phyloP scores from a whole-genome alignment of 306 rosid genomes.

The Astragalus glycyphyllos region DNA sequence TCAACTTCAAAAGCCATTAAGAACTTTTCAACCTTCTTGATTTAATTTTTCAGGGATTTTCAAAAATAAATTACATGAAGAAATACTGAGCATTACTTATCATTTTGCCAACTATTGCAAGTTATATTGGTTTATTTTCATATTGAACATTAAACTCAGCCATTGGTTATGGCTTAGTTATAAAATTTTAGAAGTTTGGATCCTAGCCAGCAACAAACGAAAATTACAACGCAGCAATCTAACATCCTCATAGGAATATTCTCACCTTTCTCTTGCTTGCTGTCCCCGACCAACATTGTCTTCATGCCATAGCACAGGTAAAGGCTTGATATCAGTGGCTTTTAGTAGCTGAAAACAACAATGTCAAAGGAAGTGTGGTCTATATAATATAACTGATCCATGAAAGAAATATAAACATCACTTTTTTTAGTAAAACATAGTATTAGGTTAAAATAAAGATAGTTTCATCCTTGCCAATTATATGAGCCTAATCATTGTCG shows the following conservation, averaged over 20 bases:
- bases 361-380: constrained; percentile 11
- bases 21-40: constrained; percentile 17
- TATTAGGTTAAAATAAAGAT: neutral
- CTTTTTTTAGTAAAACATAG: neutral
- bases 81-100: constrained; percentile 8
- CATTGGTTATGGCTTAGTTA: neutral
- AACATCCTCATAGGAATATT: constrained; percentile 18
- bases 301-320: constrained; percentile 89
- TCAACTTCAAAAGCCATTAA: constrained; percentile 27
- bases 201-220: neutral
- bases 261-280: constrained; percentile 86
- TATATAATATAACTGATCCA: constrained; percentile 22
- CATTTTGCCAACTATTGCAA: constrained; percentile 15
- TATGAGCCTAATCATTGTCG: constrained; percentile 1
- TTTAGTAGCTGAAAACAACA: constrained; percentile 67
- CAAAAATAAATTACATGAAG: constrained; percentile 10
- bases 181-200: constrained; percentile 1
- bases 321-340: constrained; percentile 79
- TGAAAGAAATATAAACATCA: constrained; percentile 8
- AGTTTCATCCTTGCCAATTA: constrained; percentile 17
- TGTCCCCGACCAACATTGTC: constrained; percentile 70
- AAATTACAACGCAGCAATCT: constrained; percentile 23
- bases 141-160: constrained; percentile 25
- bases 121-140: constrained; percentile 6
- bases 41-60: constrained; percentile 9